These are phyloP conservation scores for Rhizophagus sp. DNA, from an alignment of 192 early-diverging fungal genomes.

Conservation along the genomic window DNA sequence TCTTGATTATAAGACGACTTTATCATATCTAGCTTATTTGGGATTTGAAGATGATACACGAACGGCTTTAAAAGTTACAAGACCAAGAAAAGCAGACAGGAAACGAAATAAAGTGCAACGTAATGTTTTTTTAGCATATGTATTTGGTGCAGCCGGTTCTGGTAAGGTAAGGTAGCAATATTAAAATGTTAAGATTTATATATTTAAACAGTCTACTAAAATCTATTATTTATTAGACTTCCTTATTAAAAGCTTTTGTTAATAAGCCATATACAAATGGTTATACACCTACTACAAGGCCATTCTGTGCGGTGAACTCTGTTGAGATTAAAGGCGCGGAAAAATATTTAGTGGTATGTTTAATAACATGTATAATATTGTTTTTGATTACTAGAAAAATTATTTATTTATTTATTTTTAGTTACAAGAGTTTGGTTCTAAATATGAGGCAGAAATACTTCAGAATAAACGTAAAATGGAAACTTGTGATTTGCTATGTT, in stretches of 20 bases:
- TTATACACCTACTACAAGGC: conserved; percentile 74
- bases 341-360: conserved; percentile 87
- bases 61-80: conserved; percentile 80
- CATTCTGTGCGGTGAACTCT: conserved; percentile 88
- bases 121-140: conserved; percentile 92
- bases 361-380: neutral
- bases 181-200: neutral
- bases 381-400: neutral
- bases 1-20: conserved; percentile 83
- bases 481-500: conserved; percentile 86
- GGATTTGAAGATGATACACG: conserved; percentile 92
- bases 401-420: conserved; percentile 27
- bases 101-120: conserved; percentile 83
- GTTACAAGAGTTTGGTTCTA: conserved; percentile 92
- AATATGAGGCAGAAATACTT: conserved; percentile 85
- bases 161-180: conserved; percentile 71
- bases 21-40: conserved; percentile 95
- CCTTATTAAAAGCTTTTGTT: conserved; percentile 82
- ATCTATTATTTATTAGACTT: conserved; percentile 54
- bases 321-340: conserved; percentile 93
- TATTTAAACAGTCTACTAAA: no score
- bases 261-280: conserved; percentile 77
- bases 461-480: conserved; percentile 87
- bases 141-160: conserved; percentile 89
- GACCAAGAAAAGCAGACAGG: conserved; percentile 68